A percentile compares a stretch with the other conserved stretches of the same genome.
These are phyloP conservation scores for Heritiera fomes DNA, from an alignment of 345 rosid genomes.

Conservation along the genomic window DNA sequence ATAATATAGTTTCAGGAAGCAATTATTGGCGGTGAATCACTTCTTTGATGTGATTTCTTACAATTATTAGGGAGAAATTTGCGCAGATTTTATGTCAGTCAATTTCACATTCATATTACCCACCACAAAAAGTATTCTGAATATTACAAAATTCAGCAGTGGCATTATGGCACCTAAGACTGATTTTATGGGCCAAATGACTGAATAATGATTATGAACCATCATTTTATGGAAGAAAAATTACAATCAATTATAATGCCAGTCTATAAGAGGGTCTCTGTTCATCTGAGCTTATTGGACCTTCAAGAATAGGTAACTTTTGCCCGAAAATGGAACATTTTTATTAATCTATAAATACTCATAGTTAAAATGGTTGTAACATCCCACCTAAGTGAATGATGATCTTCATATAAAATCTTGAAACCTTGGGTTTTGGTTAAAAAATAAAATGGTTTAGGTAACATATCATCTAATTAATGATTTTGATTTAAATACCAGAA, in stretches of 20 bases:
- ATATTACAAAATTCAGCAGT: not conserved
- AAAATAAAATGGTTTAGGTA: not conserved
- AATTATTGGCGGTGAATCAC: not conserved
- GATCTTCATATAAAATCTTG: not conserved
- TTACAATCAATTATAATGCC: not conserved
- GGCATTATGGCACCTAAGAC: conserved; percentile 2
- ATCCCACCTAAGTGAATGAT: no score
- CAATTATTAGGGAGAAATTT: not conserved
- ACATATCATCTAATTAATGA: not conserved
- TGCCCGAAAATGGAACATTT: not conserved
- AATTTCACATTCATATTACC: not conserved
- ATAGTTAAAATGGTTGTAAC: not conserved
- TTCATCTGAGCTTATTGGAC: not conserved
- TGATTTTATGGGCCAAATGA: not conserved
- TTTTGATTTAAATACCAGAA: not conserved
- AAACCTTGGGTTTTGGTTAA: not conserved
- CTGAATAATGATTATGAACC: not conserved
- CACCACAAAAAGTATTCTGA: not conserved
- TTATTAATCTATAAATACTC: not conserved
- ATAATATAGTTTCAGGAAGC: not conserved
- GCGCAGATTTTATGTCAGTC: not conserved
- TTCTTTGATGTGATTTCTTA: not conserved
- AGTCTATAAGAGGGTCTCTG: not conserved
- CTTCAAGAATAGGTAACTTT: not conserved
- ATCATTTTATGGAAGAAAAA: not conserved